These are phyloP conservation scores for Colletotrichum sp. DNA, from an alignment of 2,329 filamentous ascomycete genomes.

Conservation along the genomic window DNA sequence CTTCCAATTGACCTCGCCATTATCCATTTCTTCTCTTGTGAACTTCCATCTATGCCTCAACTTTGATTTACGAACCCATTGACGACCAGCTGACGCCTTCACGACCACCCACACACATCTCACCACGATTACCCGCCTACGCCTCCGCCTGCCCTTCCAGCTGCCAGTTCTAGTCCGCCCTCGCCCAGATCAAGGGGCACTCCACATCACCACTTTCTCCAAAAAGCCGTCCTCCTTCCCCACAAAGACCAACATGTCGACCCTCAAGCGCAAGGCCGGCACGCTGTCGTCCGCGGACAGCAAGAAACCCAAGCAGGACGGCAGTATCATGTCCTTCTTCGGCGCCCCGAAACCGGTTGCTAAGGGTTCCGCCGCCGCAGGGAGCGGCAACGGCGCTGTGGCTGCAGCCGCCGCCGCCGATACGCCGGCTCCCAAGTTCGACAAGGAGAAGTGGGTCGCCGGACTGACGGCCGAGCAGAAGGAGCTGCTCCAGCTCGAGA, in stretches of 20 bases:
- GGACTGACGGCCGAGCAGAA: conserved; percentile 82
- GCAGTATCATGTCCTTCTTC: conserved; percentile 91
- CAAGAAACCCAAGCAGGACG: conserved; percentile 78
- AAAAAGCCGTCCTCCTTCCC: neutral
- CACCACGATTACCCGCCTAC: neutral
- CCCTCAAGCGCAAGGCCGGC: conserved; percentile 71
- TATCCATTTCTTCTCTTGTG: neutral
- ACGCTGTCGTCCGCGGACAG: conserved; percentile 49
- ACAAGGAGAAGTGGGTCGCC: conserved; percentile 90
- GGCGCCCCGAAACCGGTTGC: conserved; percentile 64
- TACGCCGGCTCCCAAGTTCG: conserved; percentile 63
- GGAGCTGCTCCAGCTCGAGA: conserved; percentile 83
- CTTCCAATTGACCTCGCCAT: neutral
- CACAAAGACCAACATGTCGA: conserved; percentile 47
- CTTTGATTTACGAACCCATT: neutral
- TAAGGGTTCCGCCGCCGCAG: conserved; percentile 7
- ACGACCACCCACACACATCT: neutral
- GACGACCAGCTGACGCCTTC: neutral
- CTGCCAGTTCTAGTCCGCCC: neutral
- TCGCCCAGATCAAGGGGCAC: neutral
- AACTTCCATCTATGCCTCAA: neutral
- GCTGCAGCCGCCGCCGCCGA: conserved; percentile 26
- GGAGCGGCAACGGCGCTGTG: neutral
- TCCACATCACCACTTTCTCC: neutral
- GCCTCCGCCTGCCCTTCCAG: neutral